Evolutionary conservation across 2,329 filamentous ascomycete species (phyloP).

Genomic region (Colletotrichum sidae): DNA sequence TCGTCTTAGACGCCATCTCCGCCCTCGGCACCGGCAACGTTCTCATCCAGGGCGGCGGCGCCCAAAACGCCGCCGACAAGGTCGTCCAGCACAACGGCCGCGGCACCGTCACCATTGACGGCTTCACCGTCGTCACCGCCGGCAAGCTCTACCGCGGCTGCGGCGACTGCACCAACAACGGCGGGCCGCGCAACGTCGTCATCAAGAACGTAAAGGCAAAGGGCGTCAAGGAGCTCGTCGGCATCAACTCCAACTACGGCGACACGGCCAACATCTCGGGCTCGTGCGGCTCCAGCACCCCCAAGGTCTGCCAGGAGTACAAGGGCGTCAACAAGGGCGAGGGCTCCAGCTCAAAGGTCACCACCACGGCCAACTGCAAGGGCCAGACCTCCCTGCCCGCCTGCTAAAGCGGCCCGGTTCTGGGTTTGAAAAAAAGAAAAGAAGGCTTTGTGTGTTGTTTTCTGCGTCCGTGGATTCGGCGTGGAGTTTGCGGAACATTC

Average conservation of each 20-base stretch:
- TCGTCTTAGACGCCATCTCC: slow-evolving; percentile 28
- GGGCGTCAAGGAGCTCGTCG: slow-evolving; percentile 48
- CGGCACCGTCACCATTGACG: slow-evolving; percentile 44
- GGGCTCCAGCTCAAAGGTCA: slow-evolving; percentile 36
- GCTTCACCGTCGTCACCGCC: slow-evolving; percentile 53
- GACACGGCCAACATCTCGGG: slow-evolving; percentile 43
- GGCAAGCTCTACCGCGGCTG: slow-evolving; percentile 58
- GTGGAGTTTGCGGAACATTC: slow-evolving; percentile 2
- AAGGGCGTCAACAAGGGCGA: slow-evolving; percentile 36
- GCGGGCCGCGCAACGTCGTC: slow-evolving; percentile 34
- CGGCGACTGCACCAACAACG: slow-evolving; percentile 52
- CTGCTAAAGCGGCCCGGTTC: slow-evolving; percentile 15
- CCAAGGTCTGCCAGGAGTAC: slow-evolving; percentile 40
- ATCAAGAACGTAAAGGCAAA: slow-evolving; percentile 37
- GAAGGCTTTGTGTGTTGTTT: not conserved
- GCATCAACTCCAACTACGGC: slow-evolving; percentile 54
- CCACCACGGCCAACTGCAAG: slow-evolving; percentile 38
- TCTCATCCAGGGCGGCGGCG: slow-evolving; percentile 47
- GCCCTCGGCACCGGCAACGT: slow-evolving; percentile 33
- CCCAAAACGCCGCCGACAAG: slow-evolving; percentile 47
- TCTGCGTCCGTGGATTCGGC: slow-evolving; percentile 8
- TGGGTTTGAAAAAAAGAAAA: accelerated
- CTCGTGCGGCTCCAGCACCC: slow-evolving; percentile 34
- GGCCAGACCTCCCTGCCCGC: slow-evolving; percentile 32
- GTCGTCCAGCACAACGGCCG: slow-evolving; percentile 50